Percentiles rank a stretch among this genome's conserved stretches.
These are phyloP conservation scores for Xylaria grammica DNA, from an alignment of 495 filamentous ascomycete species.

Conservation along the genomic window DNA sequence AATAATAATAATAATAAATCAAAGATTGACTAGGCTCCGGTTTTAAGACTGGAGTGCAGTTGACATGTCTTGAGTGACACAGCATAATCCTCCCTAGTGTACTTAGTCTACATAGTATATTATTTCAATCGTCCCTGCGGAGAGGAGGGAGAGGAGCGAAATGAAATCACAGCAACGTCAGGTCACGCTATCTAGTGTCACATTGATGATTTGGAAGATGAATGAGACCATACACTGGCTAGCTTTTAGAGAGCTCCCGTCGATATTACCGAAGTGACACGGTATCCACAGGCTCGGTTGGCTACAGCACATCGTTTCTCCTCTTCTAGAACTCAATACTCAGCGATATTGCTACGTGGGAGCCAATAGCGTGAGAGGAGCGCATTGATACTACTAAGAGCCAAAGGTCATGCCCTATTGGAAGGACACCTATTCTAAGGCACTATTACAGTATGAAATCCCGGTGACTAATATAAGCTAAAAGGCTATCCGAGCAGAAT, in stretches of 20 bases:
- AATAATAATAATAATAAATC: no score
- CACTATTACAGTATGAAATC: no score
- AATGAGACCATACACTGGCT: constrained; percentile 13
- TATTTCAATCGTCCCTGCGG: constrained; percentile 8
- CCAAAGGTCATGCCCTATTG: no score
- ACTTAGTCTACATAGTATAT: background rate
- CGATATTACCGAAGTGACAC: constrained; percentile 8
- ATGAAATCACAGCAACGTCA: constrained; percentile 13
- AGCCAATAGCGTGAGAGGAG: background rate
- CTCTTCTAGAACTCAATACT: constrained; percentile 5
- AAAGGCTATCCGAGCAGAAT: no score
- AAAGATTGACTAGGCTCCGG: constrained; percentile 5
- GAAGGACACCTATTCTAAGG: background rate
- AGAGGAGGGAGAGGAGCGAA: background rate
- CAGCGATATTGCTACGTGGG: background rate
- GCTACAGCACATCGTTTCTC: background rate
- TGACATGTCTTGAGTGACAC: constrained; percentile 1
- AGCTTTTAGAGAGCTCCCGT: background rate
- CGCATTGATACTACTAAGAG: background rate
- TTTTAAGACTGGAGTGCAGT: constrained; percentile 4
- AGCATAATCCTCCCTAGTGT: no score
- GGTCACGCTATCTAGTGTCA: constrained; percentile 17
- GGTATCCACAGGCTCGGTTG: constrained; percentile 7
- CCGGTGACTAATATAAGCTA: no score
- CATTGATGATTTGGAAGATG: constrained; percentile 21